A percentile compares a stretch with the other conserved stretches of the same genome.
These are phyloP conservation scores for Neurospora cerealis DNA, from an alignment of 495 filamentous ascomycete genomes.

Conservation along the genomic window DNA sequence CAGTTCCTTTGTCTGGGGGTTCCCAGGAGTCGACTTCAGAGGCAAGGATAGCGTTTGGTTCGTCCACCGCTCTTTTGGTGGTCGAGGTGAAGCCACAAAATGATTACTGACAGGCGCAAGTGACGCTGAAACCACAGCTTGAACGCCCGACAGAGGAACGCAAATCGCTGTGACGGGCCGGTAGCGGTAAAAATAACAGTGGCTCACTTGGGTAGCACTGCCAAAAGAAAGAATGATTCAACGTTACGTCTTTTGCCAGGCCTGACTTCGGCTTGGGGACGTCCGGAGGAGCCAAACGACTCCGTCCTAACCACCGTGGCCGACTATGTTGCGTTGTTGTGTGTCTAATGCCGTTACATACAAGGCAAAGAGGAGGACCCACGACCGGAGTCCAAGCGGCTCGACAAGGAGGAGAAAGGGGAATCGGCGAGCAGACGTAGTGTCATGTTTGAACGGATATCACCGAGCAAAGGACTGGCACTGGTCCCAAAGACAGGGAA, in stretches of 20 bases:
- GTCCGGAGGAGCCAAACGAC: conserved; percentile 2
- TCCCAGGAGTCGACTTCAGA: conserved; percentile 35
- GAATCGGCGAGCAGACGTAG: neutral
- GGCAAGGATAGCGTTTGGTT: conserved; percentile 30
- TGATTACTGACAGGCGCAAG: conserved; percentile 29
- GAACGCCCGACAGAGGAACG: neutral
- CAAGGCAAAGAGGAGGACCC: neutral
- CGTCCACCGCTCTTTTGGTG: conserved; percentile 36
- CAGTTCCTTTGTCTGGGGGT: conserved; percentile 33
- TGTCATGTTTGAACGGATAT: neutral
- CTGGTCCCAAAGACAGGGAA: conserved; percentile 28
- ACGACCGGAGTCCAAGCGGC: neutral
- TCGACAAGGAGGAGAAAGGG: neutral
- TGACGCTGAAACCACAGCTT: conserved; percentile 2
- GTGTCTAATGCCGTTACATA: neutral
- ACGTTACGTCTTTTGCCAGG: conserved; percentile 1
- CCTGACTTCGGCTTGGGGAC: conserved; percentile 2
- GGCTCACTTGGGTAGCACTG: neutral
- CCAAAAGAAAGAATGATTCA: neutral
- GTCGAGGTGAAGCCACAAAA: conserved; percentile 29
- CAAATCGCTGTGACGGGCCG: neutral
- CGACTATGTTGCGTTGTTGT: neutral
- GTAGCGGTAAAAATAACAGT: neutral
- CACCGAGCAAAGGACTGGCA: neutral
- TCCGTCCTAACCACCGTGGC: neutral